Conservation (phyloP, 2,329 filamentous ascomycete species). For the Ceratocystis papillata region DNA sequence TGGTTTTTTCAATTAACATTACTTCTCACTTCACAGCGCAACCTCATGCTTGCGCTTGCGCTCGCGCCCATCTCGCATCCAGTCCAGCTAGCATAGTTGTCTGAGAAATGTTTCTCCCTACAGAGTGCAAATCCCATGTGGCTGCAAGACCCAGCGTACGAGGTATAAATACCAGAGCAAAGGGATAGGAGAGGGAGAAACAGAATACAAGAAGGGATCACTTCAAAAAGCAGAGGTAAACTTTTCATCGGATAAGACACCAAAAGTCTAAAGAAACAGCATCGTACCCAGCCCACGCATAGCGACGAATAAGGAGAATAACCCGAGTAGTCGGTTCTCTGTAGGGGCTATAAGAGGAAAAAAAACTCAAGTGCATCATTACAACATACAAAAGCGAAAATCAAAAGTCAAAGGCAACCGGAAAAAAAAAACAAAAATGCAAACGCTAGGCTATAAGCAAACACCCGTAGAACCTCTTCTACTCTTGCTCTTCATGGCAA, state of each 20-base stretch:
- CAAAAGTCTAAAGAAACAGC: neutral
- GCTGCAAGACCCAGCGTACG: slow-evolving; percentile 1
- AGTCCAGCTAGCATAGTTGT: neutral
- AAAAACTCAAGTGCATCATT: neutral
- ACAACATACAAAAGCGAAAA: neutral
- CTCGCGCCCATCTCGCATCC: neutral
- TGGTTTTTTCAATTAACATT: neutral
- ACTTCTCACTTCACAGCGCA: neutral
- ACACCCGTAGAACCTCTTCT: neutral
- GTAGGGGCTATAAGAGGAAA: too few relatives aligned
- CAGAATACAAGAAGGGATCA: neutral
- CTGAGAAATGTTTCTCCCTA: slow-evolving; percentile 9
- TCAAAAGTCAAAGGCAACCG: neutral
- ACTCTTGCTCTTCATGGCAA: neutral
- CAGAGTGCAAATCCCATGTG: slow-evolving; percentile 7
- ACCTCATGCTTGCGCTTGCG: neutral
- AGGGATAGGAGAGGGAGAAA: neutral
- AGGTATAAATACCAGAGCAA: neutral
- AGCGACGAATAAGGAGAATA: too few relatives aligned
- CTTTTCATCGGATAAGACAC: neutral
- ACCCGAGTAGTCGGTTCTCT: too few relatives aligned
- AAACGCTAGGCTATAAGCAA: neutral
- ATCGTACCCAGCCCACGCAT: neutral
- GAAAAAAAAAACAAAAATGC: neutral
- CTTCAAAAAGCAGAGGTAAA: neutral